These are phyloP conservation scores for Candida piceae DNA, from an alignment of 805 yeast species.

Conservation along the genomic window DNA sequence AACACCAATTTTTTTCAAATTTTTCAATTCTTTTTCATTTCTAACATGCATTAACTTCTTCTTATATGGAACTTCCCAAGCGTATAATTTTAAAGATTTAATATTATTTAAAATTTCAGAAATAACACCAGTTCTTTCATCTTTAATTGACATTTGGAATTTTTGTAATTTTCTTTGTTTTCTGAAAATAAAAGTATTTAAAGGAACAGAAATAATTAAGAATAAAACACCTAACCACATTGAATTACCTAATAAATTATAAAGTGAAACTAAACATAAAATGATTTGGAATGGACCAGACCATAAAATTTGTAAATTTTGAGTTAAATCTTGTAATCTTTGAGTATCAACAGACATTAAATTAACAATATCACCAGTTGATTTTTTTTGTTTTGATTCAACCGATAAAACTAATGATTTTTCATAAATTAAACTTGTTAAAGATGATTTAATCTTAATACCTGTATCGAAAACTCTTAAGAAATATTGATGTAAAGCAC, in stretches of 20 bases:
- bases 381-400: constrained; percentile 63
- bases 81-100: constrained; percentile 87
- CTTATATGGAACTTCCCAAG: constrained; percentile 90
- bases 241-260: constrained; percentile 73
- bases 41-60: constrained; percentile 73
- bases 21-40: constrained; percentile 78
- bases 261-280: constrained; percentile 68
- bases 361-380: constrained; percentile 92
- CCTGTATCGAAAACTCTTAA: constrained; percentile 71
- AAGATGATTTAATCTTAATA: constrained; percentile 66
- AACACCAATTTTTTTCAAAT: constrained; percentile 67
- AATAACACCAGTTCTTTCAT: constrained; percentile 83
- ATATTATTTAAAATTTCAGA: constrained; percentile 87
- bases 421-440: constrained; percentile 62
- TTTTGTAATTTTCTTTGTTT: constrained; percentile 71
- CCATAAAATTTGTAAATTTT: constrained; percentile 77
- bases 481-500: constrained; percentile 73
- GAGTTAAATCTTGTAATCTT: constrained; percentile 77
- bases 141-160: constrained; percentile 84
- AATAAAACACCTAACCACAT: constrained; percentile 95
- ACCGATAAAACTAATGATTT: constrained; percentile 66
- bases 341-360: constrained; percentile 93
- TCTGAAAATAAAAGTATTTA: constrained; percentile 66
- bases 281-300: constrained; percentile 88
- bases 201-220: constrained; percentile 72